A percentile compares a stretch with the other conserved stretches of the same genome.
Conservation (phyloP, 1,284 basidiomycete species). For the Veloporphyrellus conicus region DNA sequence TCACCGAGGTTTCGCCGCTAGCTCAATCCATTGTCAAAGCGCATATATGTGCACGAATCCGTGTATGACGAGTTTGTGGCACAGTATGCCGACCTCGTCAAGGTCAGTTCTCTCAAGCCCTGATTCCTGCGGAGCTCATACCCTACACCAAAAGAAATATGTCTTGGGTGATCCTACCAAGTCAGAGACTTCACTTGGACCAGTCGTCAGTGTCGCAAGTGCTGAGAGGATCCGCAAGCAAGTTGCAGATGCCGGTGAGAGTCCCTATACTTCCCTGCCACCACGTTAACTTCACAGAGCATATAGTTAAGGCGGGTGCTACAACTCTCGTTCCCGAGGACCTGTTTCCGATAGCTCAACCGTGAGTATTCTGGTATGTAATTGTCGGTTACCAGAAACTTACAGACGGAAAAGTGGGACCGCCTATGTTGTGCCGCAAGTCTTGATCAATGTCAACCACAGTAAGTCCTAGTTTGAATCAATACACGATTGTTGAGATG, state of each 20-base stretch:
- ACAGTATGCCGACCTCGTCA: constrained; percentile 70
- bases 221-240: constrained; percentile 84
- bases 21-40: constrained; percentile 42
- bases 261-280: not conserved
- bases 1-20: not conserved
- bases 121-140: not conserved
- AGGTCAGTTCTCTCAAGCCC: constrained; percentile 41
- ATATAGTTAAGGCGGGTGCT: constrained; percentile 71
- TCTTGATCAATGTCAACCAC: constrained; percentile 85
- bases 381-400: not conserved
- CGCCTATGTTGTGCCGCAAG: constrained; percentile 84
- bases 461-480: constrained; percentile 44
- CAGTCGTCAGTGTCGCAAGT: constrained; percentile 84
- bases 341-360: constrained; percentile 64
- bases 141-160: constrained; percentile 49
- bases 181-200: constrained; percentile 75
- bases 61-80: constrained; percentile 79
- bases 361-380: constrained; percentile 41
- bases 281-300: not conserved
- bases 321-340: constrained; percentile 70
- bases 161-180: constrained; percentile 82
- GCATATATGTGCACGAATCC: constrained; percentile 88
- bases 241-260: constrained; percentile 71
- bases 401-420: constrained; percentile 52
- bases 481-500: constrained; percentile 3